Evolutionary conservation across 2,329 filamentous ascomycete genomes (phyloP).

Genomic region (Colletotrichum sidae): DNA sequence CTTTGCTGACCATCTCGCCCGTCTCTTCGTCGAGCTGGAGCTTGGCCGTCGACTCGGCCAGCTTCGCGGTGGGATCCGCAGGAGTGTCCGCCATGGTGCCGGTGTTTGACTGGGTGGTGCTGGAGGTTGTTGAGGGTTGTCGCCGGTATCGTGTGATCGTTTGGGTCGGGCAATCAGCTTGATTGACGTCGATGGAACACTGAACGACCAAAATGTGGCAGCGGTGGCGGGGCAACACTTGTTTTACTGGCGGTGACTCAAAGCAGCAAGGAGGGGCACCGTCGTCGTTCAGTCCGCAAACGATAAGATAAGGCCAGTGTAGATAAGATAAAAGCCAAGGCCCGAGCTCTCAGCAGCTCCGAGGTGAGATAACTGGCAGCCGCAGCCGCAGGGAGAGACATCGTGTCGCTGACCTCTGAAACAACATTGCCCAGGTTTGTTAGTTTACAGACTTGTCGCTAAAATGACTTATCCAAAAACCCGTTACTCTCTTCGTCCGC

Average conservation of each 20-base stretch:
- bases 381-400: too few species aligned
- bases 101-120: neutral
- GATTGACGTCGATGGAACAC: constrained; percentile 21
- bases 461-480: too few species aligned
- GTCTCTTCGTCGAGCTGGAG: constrained; percentile 72
- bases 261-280: constrained; percentile 24
- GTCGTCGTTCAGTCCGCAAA: constrained; percentile 8
- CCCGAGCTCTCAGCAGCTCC: neutral
- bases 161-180: neutral
- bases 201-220: constrained; percentile 25
- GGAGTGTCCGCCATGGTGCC: constrained; percentile 60
- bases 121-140: rapidly evolving
- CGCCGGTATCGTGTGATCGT: neutral
- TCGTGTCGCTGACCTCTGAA: too few species aligned
- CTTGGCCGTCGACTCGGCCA: constrained; percentile 64
- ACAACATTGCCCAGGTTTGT: too few species aligned
- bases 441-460: too few species aligned
- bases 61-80: constrained; percentile 63
- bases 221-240: constrained; percentile 36
- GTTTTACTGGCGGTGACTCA: constrained; percentile 36
- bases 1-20: constrained; percentile 74
- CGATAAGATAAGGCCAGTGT: neutral
- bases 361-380: neutral
- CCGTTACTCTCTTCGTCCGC: too few species aligned
- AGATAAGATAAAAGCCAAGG: constrained; percentile 17